Evolutionary conservation across 768 basidiomycete species (phyloP).

Genomic region (Tylopilus sp.): DNA sequence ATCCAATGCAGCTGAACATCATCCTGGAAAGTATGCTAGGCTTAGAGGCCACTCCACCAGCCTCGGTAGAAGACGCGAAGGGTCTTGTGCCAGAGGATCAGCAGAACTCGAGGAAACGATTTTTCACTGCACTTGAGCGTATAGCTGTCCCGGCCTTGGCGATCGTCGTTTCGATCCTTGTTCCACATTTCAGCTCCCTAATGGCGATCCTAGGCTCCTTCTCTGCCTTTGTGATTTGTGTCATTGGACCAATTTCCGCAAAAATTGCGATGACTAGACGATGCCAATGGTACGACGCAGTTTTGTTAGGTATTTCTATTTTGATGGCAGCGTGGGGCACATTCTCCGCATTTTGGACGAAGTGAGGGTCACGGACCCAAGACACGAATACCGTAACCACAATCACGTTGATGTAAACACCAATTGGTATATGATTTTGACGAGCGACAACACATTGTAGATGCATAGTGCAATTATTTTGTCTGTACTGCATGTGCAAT

Average conservation of each 20-base stretch:
- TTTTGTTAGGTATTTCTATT: constrained; percentile 47
- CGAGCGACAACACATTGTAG: constrained; percentile 3
- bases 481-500: constrained; percentile 67
- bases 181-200: constrained; percentile 77
- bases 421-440: constrained; percentile 3
- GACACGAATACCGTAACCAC: background rate
- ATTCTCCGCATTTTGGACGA: constrained; percentile 52
- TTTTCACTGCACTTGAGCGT: constrained; percentile 52
- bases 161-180: constrained; percentile 64
- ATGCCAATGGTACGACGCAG: constrained; percentile 49
- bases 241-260: constrained; percentile 73
- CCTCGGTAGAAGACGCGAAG: constrained; percentile 27
- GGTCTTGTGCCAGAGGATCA: constrained; percentile 9
- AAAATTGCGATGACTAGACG: constrained; percentile 56
- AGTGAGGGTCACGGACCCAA: constrained; percentile 11
- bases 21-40: constrained; percentile 79
- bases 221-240: constrained; percentile 71
- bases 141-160: constrained; percentile 54
- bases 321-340: constrained; percentile 82
- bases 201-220: constrained; percentile 95
- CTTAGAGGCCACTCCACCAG: constrained; percentile 41
- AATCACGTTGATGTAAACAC: background rate
- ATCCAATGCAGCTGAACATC: constrained; percentile 58
- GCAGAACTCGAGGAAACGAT: constrained; percentile 30
- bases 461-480: constrained; percentile 30